Conservation (phyloP, 495 filamentous ascomycete species). For the Annulohypoxylon maeteangense region DNA sequence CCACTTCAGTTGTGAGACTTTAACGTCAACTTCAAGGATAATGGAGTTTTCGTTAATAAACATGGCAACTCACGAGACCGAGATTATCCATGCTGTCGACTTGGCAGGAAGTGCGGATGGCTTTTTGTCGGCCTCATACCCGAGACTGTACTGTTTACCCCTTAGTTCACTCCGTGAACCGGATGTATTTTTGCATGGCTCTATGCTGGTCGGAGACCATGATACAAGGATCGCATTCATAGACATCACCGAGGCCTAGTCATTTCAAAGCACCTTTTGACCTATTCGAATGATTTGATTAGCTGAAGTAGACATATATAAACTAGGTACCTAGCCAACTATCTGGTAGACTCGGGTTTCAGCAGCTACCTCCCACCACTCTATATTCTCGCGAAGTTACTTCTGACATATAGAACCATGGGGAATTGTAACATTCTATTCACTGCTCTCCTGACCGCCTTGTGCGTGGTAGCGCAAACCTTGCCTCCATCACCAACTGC, state of each 20-base stretch:
- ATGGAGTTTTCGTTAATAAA: neutral
- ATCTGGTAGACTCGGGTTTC: neutral
- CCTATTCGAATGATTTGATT: no score
- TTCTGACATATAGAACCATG: conserved; percentile 10
- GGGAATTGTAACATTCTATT: conserved; percentile 6
- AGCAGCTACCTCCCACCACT: neutral
- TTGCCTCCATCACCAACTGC: conserved; percentile 51
- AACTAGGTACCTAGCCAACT: neutral
- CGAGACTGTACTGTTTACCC: no score
- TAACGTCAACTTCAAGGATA: neutral
- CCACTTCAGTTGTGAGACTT: neutral
- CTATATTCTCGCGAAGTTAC: neutral
- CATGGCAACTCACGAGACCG: neutral
- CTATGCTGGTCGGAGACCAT: no score
- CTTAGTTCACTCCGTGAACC: neutral
- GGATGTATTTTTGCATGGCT: neutral
- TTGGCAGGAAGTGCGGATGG: conserved; percentile 9
- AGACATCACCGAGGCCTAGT: no score
- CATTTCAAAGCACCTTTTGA: no score
- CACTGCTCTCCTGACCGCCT: conserved; percentile 28
- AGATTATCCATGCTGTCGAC: neutral
- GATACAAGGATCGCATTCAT: no score
- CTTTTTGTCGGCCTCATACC: neutral
- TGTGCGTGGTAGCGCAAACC: conserved; percentile 37
- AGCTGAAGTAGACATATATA: no score